Conservation (phyloP, 1,284 basidiomycete species). For the Microbotryomycetes sp. region DNA sequence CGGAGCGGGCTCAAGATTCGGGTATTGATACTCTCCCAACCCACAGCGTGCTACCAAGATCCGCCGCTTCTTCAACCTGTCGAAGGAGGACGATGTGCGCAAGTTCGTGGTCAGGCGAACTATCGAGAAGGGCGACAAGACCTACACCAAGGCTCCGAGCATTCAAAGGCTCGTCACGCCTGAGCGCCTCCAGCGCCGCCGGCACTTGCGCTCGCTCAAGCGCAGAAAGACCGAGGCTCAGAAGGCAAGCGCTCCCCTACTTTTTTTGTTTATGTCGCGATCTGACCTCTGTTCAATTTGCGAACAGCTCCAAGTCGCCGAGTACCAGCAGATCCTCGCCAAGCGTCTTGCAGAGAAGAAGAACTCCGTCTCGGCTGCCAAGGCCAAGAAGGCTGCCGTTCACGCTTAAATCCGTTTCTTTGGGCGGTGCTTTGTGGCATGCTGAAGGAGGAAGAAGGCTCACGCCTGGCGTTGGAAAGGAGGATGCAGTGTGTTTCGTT, state of each 20-base stretch:
- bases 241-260: conserved; percentile 61
- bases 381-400: conserved; percentile 39
- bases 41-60: conserved; percentile 75
- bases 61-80: conserved; percentile 94
- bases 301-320: conserved; percentile 22
- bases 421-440: too few relatives aligned
- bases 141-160: conserved; percentile 79
- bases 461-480: background rate
- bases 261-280: conserved; percentile 1
- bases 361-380: conserved; percentile 54
- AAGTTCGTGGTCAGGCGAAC: conserved; percentile 86
- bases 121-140: conserved; percentile 92
- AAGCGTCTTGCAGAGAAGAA: conserved; percentile 93
- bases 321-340: conserved; percentile 58
- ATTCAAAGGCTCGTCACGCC: conserved; percentile 87
- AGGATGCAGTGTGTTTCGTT: background rate
- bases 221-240: conserved; percentile 80
- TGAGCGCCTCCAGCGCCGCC: conserved; percentile 89
- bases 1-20: background rate
- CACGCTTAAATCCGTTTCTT: background rate
- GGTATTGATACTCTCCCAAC: background rate
- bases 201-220: conserved; percentile 85
- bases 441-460: background rate
- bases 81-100: conserved; percentile 96
- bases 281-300: conserved; percentile 1